Evolutionary conservation across 2,329 filamentous ascomycete genomes (phyloP).

Genomic region (Fusarium newnesense): DNA sequence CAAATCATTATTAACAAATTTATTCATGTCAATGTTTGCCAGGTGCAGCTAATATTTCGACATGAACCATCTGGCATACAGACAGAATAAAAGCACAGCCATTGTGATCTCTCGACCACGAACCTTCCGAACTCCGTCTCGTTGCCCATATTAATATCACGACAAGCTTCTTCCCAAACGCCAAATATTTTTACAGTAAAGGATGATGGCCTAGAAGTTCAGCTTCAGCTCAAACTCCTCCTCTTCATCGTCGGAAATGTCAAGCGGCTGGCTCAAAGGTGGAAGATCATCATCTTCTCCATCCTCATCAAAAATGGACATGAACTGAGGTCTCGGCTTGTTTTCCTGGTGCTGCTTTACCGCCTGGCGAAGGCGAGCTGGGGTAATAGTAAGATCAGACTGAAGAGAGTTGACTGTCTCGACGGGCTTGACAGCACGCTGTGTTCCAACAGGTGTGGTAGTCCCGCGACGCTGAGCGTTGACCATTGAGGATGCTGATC

Average conservation of each 20-base stretch:
- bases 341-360: slow-evolving; percentile 34
- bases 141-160: not conserved
- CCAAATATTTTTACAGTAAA: slow-evolving; percentile 30
- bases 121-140: slow-evolving; percentile 25
- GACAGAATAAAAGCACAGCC: not conserved
- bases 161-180: slow-evolving; percentile 30
- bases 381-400: slow-evolving; percentile 58
- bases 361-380: slow-evolving; percentile 50
- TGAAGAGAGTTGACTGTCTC: slow-evolving; percentile 20
- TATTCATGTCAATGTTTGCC: not conserved
- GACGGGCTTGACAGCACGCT: slow-evolving; percentile 29
- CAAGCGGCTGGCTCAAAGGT: slow-evolving; percentile 39
- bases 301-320: slow-evolving; percentile 68
- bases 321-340: slow-evolving; percentile 60
- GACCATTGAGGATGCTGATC: slow-evolving; percentile 62
- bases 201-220: slow-evolving; percentile 39
- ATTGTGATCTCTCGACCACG: not conserved
- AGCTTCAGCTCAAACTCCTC: slow-evolving; percentile 67
- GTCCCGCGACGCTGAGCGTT: slow-evolving; percentile 42
- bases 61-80: not conserved
- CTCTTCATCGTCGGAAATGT: slow-evolving; percentile 57
- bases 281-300: slow-evolving; percentile 50
- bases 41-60: not conserved
- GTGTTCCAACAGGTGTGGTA: slow-evolving; percentile 19
- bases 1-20: not conserved